These are phyloP conservation scores for Ophidiomyces ophidiicola DNA, from an alignment of 2,329 filamentous ascomycete genomes.

Conservation along the genomic window DNA sequence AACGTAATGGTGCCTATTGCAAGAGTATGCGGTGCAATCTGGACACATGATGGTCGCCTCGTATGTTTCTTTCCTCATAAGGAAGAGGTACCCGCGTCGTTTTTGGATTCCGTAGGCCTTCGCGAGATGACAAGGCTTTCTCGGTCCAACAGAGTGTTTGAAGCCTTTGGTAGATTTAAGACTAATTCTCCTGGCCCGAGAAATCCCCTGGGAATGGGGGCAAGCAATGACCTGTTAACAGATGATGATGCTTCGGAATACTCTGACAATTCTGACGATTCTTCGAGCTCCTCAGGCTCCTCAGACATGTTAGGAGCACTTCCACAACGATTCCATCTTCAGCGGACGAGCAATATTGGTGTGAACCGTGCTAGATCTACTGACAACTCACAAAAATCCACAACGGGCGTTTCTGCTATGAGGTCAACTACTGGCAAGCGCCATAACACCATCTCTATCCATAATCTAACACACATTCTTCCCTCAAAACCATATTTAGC, in stretches of 20 bases:
- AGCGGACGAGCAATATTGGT: slow-evolving; percentile 38
- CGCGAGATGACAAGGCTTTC: slow-evolving; percentile 39
- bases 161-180: slow-evolving; percentile 50
- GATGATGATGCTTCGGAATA: slow-evolving; percentile 36
- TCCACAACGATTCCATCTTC: slow-evolving; percentile 39
- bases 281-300: slow-evolving; percentile 41
- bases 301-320: slow-evolving; percentile 35
- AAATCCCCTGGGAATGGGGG: slow-evolving; percentile 37
- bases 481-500: slow-evolving; percentile 70
- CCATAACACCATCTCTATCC: slow-evolving; percentile 62
- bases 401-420: slow-evolving; percentile 46
- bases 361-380: slow-evolving; percentile 44
- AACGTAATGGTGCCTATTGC: slow-evolving; percentile 53
- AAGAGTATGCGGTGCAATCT: slow-evolving; percentile 46
- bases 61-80: slow-evolving; percentile 47
- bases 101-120: slow-evolving; percentile 38
- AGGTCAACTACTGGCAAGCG: slow-evolving; percentile 32
- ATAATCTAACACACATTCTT: slow-evolving; percentile 57
- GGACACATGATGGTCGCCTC: slow-evolving; percentile 46
- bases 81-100: slow-evolving; percentile 38
- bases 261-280: slow-evolving; percentile 47
- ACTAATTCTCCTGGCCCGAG: slow-evolving; percentile 39
- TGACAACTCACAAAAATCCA: slow-evolving; percentile 38
- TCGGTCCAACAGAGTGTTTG: slow-evolving; percentile 45
- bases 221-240: slow-evolving; percentile 26